A percentile compares a stretch with the other conserved stretches of the same genome.
phyloP scores from a whole-genome alignment of 2,329 filamentous ascomycete species.

The Dryadomyces quercivorus region DNA sequence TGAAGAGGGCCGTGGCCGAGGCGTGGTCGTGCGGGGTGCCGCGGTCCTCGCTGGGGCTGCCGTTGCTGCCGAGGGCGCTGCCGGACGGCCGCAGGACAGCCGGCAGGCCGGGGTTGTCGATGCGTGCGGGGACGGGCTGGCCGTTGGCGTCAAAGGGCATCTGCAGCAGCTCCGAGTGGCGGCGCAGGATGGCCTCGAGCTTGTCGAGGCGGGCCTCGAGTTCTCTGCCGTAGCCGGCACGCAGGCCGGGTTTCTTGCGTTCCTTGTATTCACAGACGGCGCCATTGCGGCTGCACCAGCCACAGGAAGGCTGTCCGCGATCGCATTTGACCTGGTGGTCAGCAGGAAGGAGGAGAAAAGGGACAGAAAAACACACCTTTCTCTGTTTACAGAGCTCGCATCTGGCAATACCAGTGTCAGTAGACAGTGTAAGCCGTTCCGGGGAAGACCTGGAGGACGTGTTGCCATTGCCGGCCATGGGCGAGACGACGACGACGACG shows the following conservation, averaged over 20 bases:
- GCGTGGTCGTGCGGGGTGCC: conserved; percentile 38
- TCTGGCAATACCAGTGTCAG: conserved; percentile 21
- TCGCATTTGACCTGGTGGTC: conserved; percentile 55
- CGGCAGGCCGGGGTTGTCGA: neutral
- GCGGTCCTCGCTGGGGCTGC: conserved; percentile 39
- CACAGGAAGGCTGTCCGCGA: conserved; percentile 59
- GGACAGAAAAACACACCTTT: conserved; percentile 42
- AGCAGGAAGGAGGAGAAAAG: neutral
- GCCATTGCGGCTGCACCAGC: conserved; percentile 54
- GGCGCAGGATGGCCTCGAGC: conserved; percentile 52
- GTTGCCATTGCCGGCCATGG: neutral
- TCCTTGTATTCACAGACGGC: conserved; percentile 56
- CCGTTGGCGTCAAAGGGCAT: conserved; percentile 32
- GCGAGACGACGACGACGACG: neutral
- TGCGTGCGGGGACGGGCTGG: conserved; percentile 14
- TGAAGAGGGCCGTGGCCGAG: conserved; percentile 27
- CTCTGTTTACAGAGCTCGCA: conserved; percentile 71
- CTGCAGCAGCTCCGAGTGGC: conserved; percentile 56
- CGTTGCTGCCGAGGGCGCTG: conserved; percentile 36
- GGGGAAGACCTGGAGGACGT: too few relatives aligned
- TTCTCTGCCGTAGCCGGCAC: conserved; percentile 60
- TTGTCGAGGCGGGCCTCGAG: conserved; percentile 60
- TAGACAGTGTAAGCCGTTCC: neutral
- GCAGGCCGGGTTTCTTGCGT: conserved; percentile 52
- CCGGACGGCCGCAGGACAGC: conserved; percentile 17